These are phyloP conservation scores for Carex scoparia DNA, from an alignment of 176 grass and related monocot species.

Conservation along the genomic window DNA sequence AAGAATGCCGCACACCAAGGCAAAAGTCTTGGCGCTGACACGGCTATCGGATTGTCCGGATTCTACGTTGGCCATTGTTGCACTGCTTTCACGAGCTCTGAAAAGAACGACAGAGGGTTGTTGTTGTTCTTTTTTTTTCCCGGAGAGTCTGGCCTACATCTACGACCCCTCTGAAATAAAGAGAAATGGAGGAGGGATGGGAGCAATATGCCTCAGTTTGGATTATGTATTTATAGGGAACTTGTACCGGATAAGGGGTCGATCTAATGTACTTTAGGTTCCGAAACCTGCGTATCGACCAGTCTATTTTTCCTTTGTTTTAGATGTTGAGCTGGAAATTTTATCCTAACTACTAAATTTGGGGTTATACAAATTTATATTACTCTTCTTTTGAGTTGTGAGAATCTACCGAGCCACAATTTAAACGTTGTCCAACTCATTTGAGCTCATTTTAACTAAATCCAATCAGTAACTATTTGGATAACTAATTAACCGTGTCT, in stretches of 20 bases:
- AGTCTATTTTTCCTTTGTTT: background rate
- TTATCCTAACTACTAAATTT: background rate
- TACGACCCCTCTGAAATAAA: background rate
- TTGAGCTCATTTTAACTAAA: too few relatives aligned
- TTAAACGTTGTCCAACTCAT: too few relatives aligned
- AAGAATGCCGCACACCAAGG: conserved; percentile 8
- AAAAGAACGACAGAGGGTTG: background rate
- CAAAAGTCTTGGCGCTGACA: background rate
- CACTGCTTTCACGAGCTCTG: background rate
- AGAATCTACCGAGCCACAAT: background rate
- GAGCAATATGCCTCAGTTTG: background rate
- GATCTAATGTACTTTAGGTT: background rate
- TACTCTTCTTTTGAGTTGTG: background rate
- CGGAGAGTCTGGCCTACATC: background rate
- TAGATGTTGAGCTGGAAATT: background rate
- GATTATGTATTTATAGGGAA: background rate
- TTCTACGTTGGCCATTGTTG: conserved; percentile 3
- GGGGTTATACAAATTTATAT: background rate
- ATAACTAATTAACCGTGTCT: background rate
- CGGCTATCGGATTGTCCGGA: background rate
- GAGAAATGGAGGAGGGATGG: background rate
- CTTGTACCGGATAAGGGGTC: background rate
- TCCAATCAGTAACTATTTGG: background rate
- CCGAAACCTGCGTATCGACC: too few relatives aligned
- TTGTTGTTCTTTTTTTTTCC: background rate